Evolutionary conservation across 768 basidiomycete genomes (phyloP), one percentile per base, ranked within the genome.

Genomic region (Melanogaster broomeanus): DNA sequence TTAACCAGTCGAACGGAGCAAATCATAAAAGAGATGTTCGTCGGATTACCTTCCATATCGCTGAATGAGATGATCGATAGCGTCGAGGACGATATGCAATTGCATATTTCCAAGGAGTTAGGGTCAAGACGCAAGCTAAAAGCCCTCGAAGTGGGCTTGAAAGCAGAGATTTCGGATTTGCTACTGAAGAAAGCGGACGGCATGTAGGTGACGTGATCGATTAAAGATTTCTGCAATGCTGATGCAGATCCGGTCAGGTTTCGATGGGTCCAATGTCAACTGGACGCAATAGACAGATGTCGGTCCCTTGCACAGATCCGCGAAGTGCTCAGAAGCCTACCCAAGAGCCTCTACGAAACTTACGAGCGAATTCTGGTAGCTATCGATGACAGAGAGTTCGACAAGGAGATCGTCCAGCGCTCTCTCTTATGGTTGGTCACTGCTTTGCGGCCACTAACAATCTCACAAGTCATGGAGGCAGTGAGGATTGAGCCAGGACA

Each of bases 211-310:
- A 2, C n/a, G 37, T 24, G 16, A 24, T 13, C 16, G 7, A n/a
- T n/a, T n/a, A n/a, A n/a, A n/a, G n/a, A n/a, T n/a, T n/a, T 4
- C 22, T 9, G 4, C 3, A 5, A 24, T 2, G 6, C 11, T 30
- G 9, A 6, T 10, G 28, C 11, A 6, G 10, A 6, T 30, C 2
- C 11, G 10, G 10, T 30, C 30, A 56, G 57, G 59, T 59, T 60
- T 6, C 50, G 59, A 11, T 59, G 59, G 57, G 42, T 60, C 0
- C 51, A 59, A n/a, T 60, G 59, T 25, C 59, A 60, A 31, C 47
- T 60, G 15, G 24, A 37, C 21, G 16, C 18, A 0, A 41, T 60
- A 10, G 55, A 55, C 13, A n/a, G 16, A 41, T 60, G 57, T 28
- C 19, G 47, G 3, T 52, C 53, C 15, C 2, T 30, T 3, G 33